Conservation (phyloP, 2,329 filamentous ascomycete species). For the Pseudocercospora cruenta region DNA sequence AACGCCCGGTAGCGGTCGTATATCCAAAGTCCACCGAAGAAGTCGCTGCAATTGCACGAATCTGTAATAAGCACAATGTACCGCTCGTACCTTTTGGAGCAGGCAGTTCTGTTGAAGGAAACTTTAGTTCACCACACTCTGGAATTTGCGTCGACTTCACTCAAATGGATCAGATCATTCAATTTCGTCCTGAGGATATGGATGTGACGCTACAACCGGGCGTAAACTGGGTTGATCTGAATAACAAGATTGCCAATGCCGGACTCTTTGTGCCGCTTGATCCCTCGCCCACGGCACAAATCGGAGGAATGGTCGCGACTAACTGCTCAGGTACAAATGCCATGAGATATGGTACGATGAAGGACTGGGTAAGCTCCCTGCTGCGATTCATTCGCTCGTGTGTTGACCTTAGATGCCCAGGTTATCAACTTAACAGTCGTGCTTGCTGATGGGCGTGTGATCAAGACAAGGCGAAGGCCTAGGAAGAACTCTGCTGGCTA, state of each 20-base stretch:
- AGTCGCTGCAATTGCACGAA: constrained; percentile 20
- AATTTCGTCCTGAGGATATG: constrained; percentile 84
- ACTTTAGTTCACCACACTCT: constrained; percentile 84
- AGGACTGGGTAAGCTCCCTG: constrained; percentile 65
- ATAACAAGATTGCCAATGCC: constrained; percentile 70
- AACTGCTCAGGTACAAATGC: constrained; percentile 70
- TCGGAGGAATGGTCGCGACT: constrained; percentile 82
- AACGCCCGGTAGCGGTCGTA: constrained; percentile 27
- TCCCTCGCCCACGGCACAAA: constrained; percentile 74
- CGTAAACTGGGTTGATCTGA: constrained; percentile 89
- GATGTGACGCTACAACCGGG: constrained; percentile 90
- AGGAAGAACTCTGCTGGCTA: constrained; percentile 80
- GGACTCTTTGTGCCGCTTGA: constrained; percentile 92
- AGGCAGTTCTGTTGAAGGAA: constrained; percentile 67
- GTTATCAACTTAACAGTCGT: constrained; percentile 80
- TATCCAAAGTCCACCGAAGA: constrained; percentile 25
- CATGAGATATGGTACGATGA: constrained; percentile 82
- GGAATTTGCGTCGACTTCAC: constrained; percentile 89
- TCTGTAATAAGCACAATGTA: constrained; percentile 23
- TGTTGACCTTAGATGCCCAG: not conserved
- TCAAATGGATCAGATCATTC: constrained; percentile 80
- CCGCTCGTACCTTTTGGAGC: constrained; percentile 30
- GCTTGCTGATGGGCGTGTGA: constrained; percentile 74
- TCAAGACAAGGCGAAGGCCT: constrained; percentile 78
- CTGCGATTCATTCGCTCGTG: too few relatives aligned